phyloP scores from a whole-genome alignment of 306 rosid species.

The Mucuna pruriens region DNA sequence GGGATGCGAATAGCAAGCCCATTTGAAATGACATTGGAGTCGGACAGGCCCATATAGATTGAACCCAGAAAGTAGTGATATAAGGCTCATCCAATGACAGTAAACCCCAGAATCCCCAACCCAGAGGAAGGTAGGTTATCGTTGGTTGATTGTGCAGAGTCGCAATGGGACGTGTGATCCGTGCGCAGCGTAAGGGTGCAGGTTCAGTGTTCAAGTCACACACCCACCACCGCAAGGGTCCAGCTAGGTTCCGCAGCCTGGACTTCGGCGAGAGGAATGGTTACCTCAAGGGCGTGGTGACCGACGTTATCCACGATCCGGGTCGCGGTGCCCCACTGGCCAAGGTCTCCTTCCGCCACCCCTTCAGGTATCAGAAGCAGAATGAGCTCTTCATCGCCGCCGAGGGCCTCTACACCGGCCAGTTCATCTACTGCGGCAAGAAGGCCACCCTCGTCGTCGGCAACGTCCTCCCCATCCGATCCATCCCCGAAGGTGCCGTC shows the following conservation, averaged over 20 bases:
- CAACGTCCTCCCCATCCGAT: slow-evolving; percentile 47
- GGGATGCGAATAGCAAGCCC: no score
- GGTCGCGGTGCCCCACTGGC: slow-evolving; percentile 56
- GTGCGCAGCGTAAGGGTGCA: slow-evolving; percentile 62
- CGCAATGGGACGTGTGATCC: slow-evolving; percentile 51
- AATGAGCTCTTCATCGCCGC: slow-evolving; percentile 51
- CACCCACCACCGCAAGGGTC: slow-evolving; percentile 53
- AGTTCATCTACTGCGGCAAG: slow-evolving; percentile 52
- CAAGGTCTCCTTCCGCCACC: slow-evolving; percentile 52
- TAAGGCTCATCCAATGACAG: background rate
- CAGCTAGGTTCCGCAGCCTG: slow-evolving; percentile 50
- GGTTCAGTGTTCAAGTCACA: slow-evolving; percentile 58
- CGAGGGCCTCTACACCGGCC: slow-evolving; percentile 52
- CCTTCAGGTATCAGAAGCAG: slow-evolving; percentile 56
- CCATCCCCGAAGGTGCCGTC: slow-evolving; percentile 58
- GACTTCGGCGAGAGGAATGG: slow-evolving; percentile 57
- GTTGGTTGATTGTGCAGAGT: background rate
- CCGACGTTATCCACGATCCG: slow-evolving; percentile 52
- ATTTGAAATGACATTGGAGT: no score
- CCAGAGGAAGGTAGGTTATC: background rate
- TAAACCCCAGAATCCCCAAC: background rate
- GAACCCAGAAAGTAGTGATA: no score
- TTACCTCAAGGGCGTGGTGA: slow-evolving; percentile 48
- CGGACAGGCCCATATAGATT: no score
- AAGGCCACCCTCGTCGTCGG: slow-evolving; percentile 52